Conservation (phyloP, 352 stramenopile species). For the Globisporangium lucens region DNA sequence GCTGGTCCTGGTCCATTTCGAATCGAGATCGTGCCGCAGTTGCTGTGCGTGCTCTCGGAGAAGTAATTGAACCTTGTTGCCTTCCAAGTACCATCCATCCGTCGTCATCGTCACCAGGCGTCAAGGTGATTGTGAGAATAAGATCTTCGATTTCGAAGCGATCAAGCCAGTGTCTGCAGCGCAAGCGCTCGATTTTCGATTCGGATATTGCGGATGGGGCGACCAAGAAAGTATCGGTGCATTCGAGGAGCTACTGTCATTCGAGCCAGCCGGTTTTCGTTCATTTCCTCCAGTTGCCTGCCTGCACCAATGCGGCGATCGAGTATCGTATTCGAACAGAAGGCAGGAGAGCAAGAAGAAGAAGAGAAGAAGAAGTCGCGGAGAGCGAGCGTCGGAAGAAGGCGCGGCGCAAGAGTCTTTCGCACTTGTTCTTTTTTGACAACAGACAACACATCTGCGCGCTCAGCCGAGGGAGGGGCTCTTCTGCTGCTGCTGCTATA, state of each 20-base stretch:
- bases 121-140: not conserved
- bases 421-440: not conserved
- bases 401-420: not conserved
- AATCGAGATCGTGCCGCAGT: conserved; percentile 66
- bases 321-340: not conserved
- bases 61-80: conserved; percentile 36
- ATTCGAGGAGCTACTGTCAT: not conserved
- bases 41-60: conserved; percentile 72
- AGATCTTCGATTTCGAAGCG: conserved; percentile 1
- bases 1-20: conserved; percentile 56
- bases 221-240: not conserved
- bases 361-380: not conserved
- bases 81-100: not conserved
- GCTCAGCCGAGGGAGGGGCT: not conserved
- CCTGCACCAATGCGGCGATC: too few species aligned
- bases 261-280: not conserved
- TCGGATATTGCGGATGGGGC: not conserved
- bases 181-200: conserved; percentile 1
- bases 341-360: not conserved
- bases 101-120: not conserved
- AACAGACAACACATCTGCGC: too few species aligned
- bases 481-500: not conserved
- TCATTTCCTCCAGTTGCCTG: not conserved
- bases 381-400: conserved; percentile 11
- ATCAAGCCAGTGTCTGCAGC: not conserved